Evolutionary conservation across 495 filamentous ascomycete genomes (phyloP).

Genomic region (Daldinia grandis): DNA sequence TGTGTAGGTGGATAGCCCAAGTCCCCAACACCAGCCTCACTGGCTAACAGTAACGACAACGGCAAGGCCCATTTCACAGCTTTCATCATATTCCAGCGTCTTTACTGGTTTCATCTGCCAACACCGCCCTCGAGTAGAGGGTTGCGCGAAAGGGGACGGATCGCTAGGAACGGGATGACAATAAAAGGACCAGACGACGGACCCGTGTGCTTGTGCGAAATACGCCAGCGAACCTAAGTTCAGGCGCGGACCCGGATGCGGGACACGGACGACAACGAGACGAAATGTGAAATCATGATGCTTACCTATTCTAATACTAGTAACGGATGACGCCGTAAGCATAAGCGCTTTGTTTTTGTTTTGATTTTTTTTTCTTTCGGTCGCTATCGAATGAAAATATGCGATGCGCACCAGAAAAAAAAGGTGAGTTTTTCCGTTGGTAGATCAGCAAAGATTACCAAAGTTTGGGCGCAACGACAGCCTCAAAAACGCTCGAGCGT

Average conservation of each 20-base stretch:
- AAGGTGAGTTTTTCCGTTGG: constrained; percentile 17
- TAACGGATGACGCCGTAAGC: constrained; percentile 31
- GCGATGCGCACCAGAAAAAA: constrained; percentile 17
- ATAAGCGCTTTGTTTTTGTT: too few relatives aligned
- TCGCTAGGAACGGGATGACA: not conserved
- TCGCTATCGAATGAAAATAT: constrained; percentile 34
- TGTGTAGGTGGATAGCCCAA: constrained; percentile 6
- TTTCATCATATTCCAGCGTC: constrained; percentile 21
- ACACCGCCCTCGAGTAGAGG: constrained; percentile 7
- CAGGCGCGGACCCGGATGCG: not conserved
- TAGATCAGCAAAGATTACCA: constrained; percentile 39
- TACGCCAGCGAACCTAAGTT: not conserved
- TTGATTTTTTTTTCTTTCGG: constrained; percentile 23
- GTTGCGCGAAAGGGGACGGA: constrained; percentile 19
- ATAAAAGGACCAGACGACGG: not conserved
- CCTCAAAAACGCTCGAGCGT: constrained; percentile 6
- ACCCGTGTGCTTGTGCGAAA: not conserved
- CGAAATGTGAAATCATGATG: constrained; percentile 26
- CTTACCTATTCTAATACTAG: constrained; percentile 35
- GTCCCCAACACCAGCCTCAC: constrained; percentile 17
- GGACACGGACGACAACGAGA: not conserved
- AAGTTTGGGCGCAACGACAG: constrained; percentile 18
- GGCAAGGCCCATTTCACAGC: constrained; percentile 31
- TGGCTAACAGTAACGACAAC: too few relatives aligned
- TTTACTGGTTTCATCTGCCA: constrained; percentile 12